Percentiles rank a stretch among this genome's conserved stretches.
Conservation (phyloP, 495 filamentous ascomycete genomes). For the Neurospora intermedia region DNA sequence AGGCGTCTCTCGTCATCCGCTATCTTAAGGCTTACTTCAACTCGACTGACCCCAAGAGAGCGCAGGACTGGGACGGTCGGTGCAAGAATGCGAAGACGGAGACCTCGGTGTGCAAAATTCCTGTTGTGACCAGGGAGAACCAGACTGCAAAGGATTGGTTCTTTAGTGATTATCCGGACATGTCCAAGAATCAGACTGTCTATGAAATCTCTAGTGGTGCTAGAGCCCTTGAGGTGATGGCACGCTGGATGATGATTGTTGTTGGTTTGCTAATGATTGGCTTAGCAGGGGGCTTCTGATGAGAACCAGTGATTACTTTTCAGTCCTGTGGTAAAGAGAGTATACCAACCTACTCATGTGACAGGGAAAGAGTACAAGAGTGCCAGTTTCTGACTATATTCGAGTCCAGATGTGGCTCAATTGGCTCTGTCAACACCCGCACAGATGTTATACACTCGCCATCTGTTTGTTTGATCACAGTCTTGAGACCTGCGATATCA, state of each 20-base stretch:
- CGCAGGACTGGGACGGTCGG: conserved; percentile 33
- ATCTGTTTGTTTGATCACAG: background rate
- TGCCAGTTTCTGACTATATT: background rate
- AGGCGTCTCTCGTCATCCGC: conserved; percentile 48
- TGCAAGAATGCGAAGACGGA: conserved; percentile 34
- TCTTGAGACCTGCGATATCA: background rate
- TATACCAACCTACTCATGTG: background rate
- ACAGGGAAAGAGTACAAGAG: background rate
- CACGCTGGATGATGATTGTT: conserved; percentile 7
- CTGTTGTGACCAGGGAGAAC: conserved; percentile 37
- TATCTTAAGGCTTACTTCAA: conserved; percentile 77
- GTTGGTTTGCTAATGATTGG: conserved; percentile 7
- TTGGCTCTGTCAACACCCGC: background rate
- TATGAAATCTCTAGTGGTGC: conserved; percentile 14
- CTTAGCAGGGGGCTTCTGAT: conserved; percentile 8
- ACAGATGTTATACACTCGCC: background rate
- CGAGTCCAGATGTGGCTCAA: background rate
- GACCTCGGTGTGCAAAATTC: conserved; percentile 47
- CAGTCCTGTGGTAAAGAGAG: background rate
- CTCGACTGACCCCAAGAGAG: conserved; percentile 38
- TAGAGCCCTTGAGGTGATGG: conserved; percentile 1
- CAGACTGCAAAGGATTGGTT: conserved; percentile 39
- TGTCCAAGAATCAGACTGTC: conserved; percentile 50
- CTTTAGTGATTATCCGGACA: conserved; percentile 44
- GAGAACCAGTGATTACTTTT: background rate